Evolutionary conservation across 805 yeast species (phyloP), one percentile per base, ranked within the genome.

Genomic region (Saccharomyces paradoxus): DNA sequence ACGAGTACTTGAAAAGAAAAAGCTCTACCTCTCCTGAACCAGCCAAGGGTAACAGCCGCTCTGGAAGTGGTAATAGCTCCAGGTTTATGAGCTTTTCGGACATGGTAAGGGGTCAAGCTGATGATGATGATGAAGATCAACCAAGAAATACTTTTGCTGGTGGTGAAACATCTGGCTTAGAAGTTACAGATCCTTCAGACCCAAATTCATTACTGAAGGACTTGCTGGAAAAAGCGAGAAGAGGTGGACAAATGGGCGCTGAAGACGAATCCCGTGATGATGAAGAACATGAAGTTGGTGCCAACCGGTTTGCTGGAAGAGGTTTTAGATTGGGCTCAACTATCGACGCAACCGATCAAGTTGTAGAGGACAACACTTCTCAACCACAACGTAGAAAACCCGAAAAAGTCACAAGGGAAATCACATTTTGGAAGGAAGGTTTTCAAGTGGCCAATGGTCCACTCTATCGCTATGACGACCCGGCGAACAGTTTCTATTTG

Each of bases 401-500:
- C 3, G 75, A 72, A 44, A 83, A 81, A 55, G 96, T 86, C 4
- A 77, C 79, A 17, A 80, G 98, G 65, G 87, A 87, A 47, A 86
- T 94, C 58, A 89, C 96, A 0, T 92, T 94, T 69, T 94, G 99
- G 99, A 86, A 83, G 61, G 92, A 94, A 64, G 99, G 99, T 1
- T 94, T 94, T 72, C 89, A 89, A 58, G 90, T 94, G 27, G 98
- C 94, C 31, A 96, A 91, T 50, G 98, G 98, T 2, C 81, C 81
- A 26, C 77, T 94, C 54, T 85, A 80, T 68, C 77, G 94, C 55
- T 94, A 90, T 68, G 97, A 92, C 64, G 98, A 94, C 68, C 96
- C 96, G 5, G 82, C 80, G n/a, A 94, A 92, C 68, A 84, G 84
- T 50, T 80, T 78, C 48, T 86, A 88, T 59, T 75, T 94, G 63